Evolutionary conservation across 1,284 basidiomycete genomes (phyloP).

Genomic region (Sporisorium iseilematis-ciliati): DNA sequence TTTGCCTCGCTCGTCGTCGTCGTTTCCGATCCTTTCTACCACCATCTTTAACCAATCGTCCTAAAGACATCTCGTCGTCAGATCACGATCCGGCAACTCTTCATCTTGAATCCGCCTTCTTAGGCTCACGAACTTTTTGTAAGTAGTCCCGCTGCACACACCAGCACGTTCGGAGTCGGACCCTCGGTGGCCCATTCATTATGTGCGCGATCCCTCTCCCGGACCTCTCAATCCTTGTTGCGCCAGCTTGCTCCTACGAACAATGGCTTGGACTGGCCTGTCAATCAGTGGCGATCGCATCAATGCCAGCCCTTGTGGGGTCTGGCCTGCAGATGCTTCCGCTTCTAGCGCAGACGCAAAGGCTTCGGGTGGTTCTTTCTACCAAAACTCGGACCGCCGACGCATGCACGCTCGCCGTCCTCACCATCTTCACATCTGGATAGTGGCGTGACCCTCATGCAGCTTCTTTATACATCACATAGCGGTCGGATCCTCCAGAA

Average conservation of each 20-base stretch:
- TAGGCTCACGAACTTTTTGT: conserved; percentile 50
- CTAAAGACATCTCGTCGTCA: conserved; percentile 21
- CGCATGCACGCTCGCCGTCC: background rate
- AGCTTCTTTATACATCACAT: background rate
- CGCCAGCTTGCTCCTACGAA: background rate
- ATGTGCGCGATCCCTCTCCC: conserved; percentile 6
- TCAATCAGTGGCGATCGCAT: conserved; percentile 2
- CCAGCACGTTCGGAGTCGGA: background rate
- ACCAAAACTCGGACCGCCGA: background rate
- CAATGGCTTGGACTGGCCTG: conserved; percentile 8
- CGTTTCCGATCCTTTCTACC: conserved; percentile 16
- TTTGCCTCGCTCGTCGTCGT: conserved; percentile 8
- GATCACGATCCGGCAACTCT: conserved; percentile 14
- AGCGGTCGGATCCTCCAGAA: conserved; percentile 17
- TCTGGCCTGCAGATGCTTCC: background rate
- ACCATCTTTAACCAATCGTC: conserved; percentile 26
- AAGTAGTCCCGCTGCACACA: conserved; percentile 12
- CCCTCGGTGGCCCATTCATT: conserved; percentile 3
- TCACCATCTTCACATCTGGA: background rate
- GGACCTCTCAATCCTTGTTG: conserved; percentile 16
- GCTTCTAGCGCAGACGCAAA: conserved; percentile 2
- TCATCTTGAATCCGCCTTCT: conserved; percentile 28
- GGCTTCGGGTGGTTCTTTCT: conserved; percentile 8
- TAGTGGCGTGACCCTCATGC: conserved; percentile 8
- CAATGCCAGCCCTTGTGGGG: too few relatives aligned